Percentiles rank a stretch among this genome's conserved stretches.
Evolutionary conservation across 208 protist species (phyloP).

Genomic region (Blechomonas ayalai): DNA sequence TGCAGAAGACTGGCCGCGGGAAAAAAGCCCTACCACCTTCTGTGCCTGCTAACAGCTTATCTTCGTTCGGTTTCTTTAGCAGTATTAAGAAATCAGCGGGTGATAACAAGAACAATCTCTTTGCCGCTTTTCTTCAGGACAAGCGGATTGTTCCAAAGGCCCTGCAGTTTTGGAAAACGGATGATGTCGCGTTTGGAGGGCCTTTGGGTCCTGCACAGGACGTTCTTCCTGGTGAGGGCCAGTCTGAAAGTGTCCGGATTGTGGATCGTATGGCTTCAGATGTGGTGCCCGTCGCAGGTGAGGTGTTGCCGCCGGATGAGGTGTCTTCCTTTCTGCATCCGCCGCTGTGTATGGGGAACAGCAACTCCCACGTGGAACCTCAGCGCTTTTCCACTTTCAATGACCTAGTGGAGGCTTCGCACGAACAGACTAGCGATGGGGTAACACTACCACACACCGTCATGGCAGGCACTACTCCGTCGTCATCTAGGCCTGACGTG

Average conservation of each 20-base stretch:
- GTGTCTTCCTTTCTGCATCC: conserved; percentile 48
- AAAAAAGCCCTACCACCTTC: conserved; percentile 11
- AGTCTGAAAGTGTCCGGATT: too few species aligned
- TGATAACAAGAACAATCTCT: conserved; percentile 44
- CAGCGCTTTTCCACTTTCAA: conserved; percentile 13
- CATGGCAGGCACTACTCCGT: too few species aligned
- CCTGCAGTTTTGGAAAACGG: conserved; percentile 51
- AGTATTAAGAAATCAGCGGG: not conserved
- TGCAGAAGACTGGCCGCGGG: not conserved
- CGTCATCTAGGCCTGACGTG: too few species aligned
- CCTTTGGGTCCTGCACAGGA: too few species aligned
- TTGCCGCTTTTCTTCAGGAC: conserved; percentile 74
- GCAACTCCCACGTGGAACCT: not conserved
- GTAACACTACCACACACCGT: too few species aligned
- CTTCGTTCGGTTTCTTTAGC: conserved; percentile 58
- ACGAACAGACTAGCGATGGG: not conserved
- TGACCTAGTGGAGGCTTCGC: conserved; percentile 45
- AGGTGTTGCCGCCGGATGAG: too few species aligned
- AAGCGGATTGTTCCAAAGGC: conserved; percentile 52
- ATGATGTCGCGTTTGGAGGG: too few species aligned
- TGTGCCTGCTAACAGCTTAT: conserved; percentile 21
- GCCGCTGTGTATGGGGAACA: conserved; percentile 16
- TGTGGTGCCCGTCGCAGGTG: too few species aligned
- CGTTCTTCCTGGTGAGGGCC: too few species aligned
- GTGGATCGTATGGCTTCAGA: too few species aligned